These are phyloP conservation scores for Plasmodium gonderi DNA, from an alignment of 169 alveolate species.

Conservation along the genomic window DNA sequence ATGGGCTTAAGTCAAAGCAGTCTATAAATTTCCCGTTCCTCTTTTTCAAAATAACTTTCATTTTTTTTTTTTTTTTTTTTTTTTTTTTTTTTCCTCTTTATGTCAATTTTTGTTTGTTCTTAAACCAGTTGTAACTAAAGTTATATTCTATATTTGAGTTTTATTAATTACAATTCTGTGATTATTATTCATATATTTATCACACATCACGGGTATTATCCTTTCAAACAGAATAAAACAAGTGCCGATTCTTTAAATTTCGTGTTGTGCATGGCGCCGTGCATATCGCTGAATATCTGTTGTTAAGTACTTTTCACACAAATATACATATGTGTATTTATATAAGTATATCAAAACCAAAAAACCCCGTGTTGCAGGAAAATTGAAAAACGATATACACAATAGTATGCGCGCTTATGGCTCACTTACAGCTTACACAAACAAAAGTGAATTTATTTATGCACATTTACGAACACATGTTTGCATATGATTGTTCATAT, in stretches of 20 bases:
- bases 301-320: background rate
- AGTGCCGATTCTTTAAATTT: background rate
- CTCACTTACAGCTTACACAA: conserved; percentile 1
- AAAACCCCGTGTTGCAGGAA: background rate
- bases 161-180: conserved; percentile 1
- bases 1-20: conserved; percentile 78
- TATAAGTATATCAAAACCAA: background rate
- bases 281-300: background rate
- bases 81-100: conserved; percentile 19
- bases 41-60: conserved; percentile 80
- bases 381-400: background rate
- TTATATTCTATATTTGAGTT: background rate
- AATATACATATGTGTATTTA: background rate
- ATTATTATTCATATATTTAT: conserved; percentile 13
- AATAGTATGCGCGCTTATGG: background rate
- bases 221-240: background rate
- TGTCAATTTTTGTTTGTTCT: background rate
- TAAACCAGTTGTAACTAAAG: background rate
- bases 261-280: conserved; percentile 5
- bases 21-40: conserved; percentile 84
- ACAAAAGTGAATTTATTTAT: background rate
- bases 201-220: conserved; percentile 34
- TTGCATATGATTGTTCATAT: background rate
- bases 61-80: conserved; percentile 54
- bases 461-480: conserved; percentile 7